These are phyloP conservation scores for Cucurbita pepo DNA, from an alignment of 306 rosid species.

Conservation along the genomic window DNA sequence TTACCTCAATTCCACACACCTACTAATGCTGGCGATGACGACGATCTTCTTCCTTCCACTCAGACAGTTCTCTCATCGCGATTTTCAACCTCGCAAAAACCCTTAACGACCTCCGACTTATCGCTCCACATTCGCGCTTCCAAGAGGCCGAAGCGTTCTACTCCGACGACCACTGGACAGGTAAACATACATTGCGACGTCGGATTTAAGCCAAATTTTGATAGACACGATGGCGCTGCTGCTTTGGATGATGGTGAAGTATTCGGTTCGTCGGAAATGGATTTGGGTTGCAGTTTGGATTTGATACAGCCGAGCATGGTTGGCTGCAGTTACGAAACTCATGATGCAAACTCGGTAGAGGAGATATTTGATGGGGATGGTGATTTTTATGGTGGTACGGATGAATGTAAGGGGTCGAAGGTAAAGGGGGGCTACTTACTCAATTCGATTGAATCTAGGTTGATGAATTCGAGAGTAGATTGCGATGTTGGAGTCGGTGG, in stretches of 20 bases:
- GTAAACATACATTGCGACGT: slow-evolving; percentile 18
- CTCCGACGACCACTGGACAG: slow-evolving; percentile 17
- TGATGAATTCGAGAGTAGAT: slow-evolving; percentile 19
- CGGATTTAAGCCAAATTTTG: neutral
- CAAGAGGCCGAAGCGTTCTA: slow-evolving; percentile 26
- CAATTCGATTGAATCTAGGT: slow-evolving; percentile 62
- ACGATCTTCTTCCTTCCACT: slow-evolving; percentile 45
- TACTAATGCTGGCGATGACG: slow-evolving; percentile 1
- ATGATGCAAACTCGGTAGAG: neutral
- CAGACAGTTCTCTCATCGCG: slow-evolving; percentile 17
- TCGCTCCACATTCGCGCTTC: slow-evolving; percentile 5
- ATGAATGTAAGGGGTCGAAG: slow-evolving; percentile 11
- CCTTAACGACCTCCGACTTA: slow-evolving; percentile 4
- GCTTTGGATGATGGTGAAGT: neutral
- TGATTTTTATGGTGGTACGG: slow-evolving; percentile 6
- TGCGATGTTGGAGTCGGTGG: slow-evolving; percentile 3
- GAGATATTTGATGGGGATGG: neutral
- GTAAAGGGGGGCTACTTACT: slow-evolving; percentile 18
- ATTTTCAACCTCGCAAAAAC: slow-evolving; percentile 5
- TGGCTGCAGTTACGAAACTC: neutral
- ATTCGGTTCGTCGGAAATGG: neutral
- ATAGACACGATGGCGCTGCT: neutral
- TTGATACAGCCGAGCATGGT: slow-evolving; percentile 40
- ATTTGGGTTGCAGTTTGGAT: slow-evolving; percentile 33
- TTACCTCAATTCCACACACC: neutral